These are phyloP conservation scores for Aureobasidium uvarum DNA, from an alignment of 2,329 filamentous ascomycete species.

Conservation along the genomic window DNA sequence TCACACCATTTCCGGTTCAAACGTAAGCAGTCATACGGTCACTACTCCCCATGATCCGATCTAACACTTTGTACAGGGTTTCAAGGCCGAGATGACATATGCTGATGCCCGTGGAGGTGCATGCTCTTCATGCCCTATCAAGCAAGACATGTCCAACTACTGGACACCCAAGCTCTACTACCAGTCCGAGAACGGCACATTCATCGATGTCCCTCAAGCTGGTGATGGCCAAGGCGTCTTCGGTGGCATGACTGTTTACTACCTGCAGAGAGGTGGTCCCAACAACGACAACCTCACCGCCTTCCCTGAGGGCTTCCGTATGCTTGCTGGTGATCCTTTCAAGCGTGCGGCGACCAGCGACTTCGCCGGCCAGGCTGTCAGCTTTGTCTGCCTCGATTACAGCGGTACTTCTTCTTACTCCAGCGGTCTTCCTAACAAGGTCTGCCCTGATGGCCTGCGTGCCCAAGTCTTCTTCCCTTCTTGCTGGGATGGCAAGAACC, in stretches of 20 bases:
- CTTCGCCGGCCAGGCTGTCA: conserved; percentile 55
- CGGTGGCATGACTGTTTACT: conserved; percentile 72
- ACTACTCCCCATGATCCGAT: neutral
- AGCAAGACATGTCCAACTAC: conserved; percentile 70
- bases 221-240: conserved; percentile 46
- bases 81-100: conserved; percentile 61
- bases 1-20: conserved; percentile 69
- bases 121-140: conserved; percentile 69
- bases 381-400: conserved; percentile 56
- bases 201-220: conserved; percentile 57
- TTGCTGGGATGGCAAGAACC: conserved; percentile 65
- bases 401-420: conserved; percentile 48
- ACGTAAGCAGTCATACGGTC: conserved; percentile 34
- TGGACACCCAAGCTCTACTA: conserved; percentile 74
- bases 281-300: conserved; percentile 65
- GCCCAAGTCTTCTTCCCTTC: conserved; percentile 70
- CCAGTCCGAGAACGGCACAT: conserved; percentile 59
- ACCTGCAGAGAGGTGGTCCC: conserved; percentile 53
- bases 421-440: conserved; percentile 65
- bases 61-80: conserved; percentile 44
- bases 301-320: conserved; percentile 69
- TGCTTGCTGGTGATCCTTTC: conserved; percentile 64
- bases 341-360: conserved; percentile 58
- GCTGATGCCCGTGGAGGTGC: conserved; percentile 58
- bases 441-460: conserved; percentile 64